phyloP scores from a whole-genome alignment of 2,329 filamentous ascomycete genomes.

The Macrophomina pseudophaseolina region DNA sequence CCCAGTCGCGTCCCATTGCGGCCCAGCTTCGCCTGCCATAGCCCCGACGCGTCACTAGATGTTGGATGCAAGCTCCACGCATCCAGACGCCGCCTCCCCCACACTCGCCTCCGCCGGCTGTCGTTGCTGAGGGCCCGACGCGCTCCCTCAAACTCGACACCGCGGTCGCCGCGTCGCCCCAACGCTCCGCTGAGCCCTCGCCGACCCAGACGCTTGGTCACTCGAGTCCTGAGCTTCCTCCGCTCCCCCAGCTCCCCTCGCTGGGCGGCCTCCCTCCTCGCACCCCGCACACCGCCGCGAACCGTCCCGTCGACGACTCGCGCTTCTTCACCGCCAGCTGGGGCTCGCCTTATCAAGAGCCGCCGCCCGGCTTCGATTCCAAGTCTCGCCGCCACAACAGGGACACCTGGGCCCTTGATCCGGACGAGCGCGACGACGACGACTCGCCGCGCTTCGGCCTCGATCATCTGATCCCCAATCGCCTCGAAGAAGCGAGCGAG shows the following conservation, averaged over 20 bases:
- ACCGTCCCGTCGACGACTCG: constrained; percentile 52
- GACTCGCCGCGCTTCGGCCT: constrained; percentile 40
- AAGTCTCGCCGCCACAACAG: constrained; percentile 33
- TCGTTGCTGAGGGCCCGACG: constrained; percentile 34
- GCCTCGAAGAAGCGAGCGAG: constrained; percentile 36
- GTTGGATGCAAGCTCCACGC: constrained; percentile 49
- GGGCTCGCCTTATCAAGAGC: constrained; percentile 85
- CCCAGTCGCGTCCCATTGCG: constrained; percentile 6
- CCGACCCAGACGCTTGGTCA: constrained; percentile 47
- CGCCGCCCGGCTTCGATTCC: constrained; percentile 53
- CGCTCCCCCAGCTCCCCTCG: constrained; percentile 41
- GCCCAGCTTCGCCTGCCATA: not conserved
- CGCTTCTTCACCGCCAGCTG: constrained; percentile 77
- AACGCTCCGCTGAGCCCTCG: constrained; percentile 45
- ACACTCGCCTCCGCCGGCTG: constrained; percentile 43
- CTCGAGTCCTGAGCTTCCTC: constrained; percentile 49
- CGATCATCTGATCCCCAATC: constrained; percentile 46
- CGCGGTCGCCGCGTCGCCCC: constrained; percentile 42
- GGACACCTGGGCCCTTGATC: constrained; percentile 34
- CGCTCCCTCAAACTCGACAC: constrained; percentile 34
- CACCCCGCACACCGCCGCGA: constrained; percentile 42
- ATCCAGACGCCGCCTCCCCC: constrained; percentile 38
- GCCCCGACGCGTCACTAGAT: constrained; percentile 21
- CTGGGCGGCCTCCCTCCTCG: constrained; percentile 38
- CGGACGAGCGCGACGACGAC: constrained; percentile 27